Base-by-base conservation (phyloP, 371 early-diverging fungal species). In the Mycotypha africana region DNA sequence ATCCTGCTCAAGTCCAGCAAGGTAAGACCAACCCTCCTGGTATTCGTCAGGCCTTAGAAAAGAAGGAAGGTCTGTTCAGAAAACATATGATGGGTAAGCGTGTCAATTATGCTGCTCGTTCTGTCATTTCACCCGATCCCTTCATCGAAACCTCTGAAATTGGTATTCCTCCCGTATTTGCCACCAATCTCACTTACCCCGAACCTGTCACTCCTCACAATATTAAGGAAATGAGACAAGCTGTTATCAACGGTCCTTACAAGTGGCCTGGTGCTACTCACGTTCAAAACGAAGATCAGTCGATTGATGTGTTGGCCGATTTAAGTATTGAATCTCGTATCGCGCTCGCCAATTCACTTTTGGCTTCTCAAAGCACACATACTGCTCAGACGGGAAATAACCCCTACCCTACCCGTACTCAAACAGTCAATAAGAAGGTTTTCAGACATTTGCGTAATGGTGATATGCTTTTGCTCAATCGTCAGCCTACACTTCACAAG, bases 41-140 rank as follows among this genome's bases (percentile, higher is more conserved):
- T 58, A 91, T 98, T 43, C 90, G 94, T 36, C 98, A 99, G 70
- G 66, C 97, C 8, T 74, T 99, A 39, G 99, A 99, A 72, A 99
- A 98, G 89, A 99, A 99, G 79, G 99, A 99, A 64, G 99, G 99
- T 57, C 72, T 99, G 35, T 99, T 99, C 81, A 81, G 99, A 46
- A 96, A 92, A 75, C 97, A 99, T 69, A 98, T 99, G 92, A 99
- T 99, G 99, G 99, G 99, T 45, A 99, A 99, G 75, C 89, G 99
- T 70, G 99, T 99, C 63, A 99, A 99, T 77, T 99, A 89, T 67
- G 95, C 98, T 8, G 99, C 98, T n/a, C 86, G 99, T 47, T 92
- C 95, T 32, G 99, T 99, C 47, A 99, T 99, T 58, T 95, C 96
- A 17, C 99, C 99, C 2, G 99, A 99, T 74, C 98, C 98, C 3